Evolutionary conservation across 805 yeast genomes (phyloP), one percentile per base, ranked within the genome.

Genomic region (Ogataea sp.): DNA sequence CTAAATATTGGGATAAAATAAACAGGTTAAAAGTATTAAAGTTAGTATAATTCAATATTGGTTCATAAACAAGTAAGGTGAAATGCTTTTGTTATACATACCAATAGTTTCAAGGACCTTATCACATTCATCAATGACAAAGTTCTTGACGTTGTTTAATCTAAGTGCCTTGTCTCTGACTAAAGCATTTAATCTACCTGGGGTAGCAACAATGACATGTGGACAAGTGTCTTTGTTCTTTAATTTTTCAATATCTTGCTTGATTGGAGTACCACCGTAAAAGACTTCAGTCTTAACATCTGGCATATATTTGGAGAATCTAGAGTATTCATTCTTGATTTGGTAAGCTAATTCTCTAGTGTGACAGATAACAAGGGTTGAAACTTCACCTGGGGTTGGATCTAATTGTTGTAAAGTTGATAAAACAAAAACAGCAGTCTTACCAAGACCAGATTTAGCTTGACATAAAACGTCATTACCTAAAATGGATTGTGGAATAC

Each of bases 371-470:
- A 90, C 97, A 56, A 93, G 72, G 40, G 95, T 90, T 39, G 96
- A 78, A 48, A 93, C 83, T 67, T 90, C 97, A 58, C 97, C 98
- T 45, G 95, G 87, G 51, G 90, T 87, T 34, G 98, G 97, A 58
- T 93, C 97, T 58, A 90, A 74, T 70, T 90, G 97, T 68, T 90
- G 97, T 60, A 90, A 75, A 46, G 98, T 90, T 20, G 96, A 85
- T 56, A 90, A 74, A 44, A 90, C 97, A 55, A 90, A 90, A 41
- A 90, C 97, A 34, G 98, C 98, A 43, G 98, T 90, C 66, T 90
- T 90, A 80, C 98, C 98, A 52, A 93, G 75, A 83, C 98, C 98
- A 35, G 98, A 93, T 72, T 93, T 90, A 65, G 98, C 98, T 74
- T 90, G 98, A 71, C 98, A 93, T 51, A 90, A 70, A 43, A 90